Evolutionary conservation across 1,284 basidiomycete genomes (phyloP), one percentile per base, ranked within the genome.

Genomic region (Marasmius sp.): DNA sequence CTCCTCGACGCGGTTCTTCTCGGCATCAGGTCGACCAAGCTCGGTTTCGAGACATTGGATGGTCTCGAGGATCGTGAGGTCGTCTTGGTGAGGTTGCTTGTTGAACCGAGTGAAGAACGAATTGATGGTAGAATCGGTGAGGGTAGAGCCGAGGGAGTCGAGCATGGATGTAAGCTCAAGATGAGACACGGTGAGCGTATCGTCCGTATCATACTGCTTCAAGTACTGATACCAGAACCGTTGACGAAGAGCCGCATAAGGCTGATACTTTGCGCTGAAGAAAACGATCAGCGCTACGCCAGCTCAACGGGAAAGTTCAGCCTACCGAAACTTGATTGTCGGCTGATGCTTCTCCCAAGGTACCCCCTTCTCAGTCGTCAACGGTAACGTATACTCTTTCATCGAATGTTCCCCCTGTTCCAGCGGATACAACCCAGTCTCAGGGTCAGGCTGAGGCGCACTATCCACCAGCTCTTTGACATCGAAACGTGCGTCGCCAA

Each of bases 141-240:
- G 85, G 0, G 97, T 98, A 2, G 95, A 97, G 3, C 96, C 95
- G 36, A 99, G 87, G 6, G 95, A 97, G 77, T 98, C 95, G 57
- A 99, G 89, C 94, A 98, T 97, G n/a, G 93, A 92, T 0, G 91
- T 91, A 27, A 99, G 81, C 75, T 99, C 97, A 58, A 97, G 79
- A 64, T 89, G 88, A 0, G 94, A 96, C 45, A 97, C 77, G 0
- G 83, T 76, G n/a, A 80, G 79, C 0, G 88, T 92, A 64, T 97
- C 93, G 74, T 97, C 95, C 0, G 89, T 85, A 69, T 98, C 96
- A 74, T 97, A 99, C 68, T 97, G 91, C 63, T 86, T 85, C 43
- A 97, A 84, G 71, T 95, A 95, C 67, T 94, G 90, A 1, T 89
- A 81, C 96, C 95, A 98, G 81, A 98, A 97, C 0, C 85, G 86